These are phyloP conservation scores for Athelia sp. DNA, from an alignment of 1,284 basidiomycete genomes.

Conservation along the genomic window DNA sequence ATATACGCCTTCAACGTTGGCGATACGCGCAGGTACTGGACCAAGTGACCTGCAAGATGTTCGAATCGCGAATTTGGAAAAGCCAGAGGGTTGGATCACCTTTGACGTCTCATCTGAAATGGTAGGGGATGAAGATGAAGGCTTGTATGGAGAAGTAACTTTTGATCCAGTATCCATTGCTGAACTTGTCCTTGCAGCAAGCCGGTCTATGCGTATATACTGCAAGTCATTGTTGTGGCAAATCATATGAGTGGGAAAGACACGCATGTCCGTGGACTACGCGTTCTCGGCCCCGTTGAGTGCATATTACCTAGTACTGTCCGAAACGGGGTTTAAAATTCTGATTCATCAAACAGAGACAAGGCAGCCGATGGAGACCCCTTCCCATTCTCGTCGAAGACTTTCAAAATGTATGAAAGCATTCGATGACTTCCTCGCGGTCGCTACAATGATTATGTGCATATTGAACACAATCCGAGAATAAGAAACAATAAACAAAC, in stretches of 20 bases:
- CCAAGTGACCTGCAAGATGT: constrained; percentile 91
- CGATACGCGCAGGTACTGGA: constrained; percentile 89
- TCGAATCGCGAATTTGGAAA: constrained; percentile 77
- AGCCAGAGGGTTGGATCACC: constrained; percentile 94
- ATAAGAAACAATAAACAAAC: background rate
- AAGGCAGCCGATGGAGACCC: constrained; percentile 53
- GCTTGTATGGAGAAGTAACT: constrained; percentile 41
- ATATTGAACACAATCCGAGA: background rate
- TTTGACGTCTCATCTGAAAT: constrained; percentile 83
- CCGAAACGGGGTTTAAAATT: constrained; percentile 2
- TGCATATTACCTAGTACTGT: constrained; percentile 32
- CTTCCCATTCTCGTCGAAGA: constrained; percentile 58
- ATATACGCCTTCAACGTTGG: constrained; percentile 91
- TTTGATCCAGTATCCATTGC: too few species aligned
- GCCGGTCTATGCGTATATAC: constrained; percentile 82
- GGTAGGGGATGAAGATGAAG: constrained; percentile 68
- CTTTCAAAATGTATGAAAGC: constrained; percentile 75
- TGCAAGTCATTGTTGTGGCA: constrained; percentile 87
- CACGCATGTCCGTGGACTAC: constrained; percentile 91
- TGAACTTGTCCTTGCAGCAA: constrained; percentile 48
- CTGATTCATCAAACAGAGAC: constrained; percentile 27
- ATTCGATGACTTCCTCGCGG: constrained; percentile 51
- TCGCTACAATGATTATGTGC: background rate
- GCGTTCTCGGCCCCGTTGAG: constrained; percentile 82
- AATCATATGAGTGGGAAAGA: constrained; percentile 99